A percentile compares a stretch with the other conserved stretches of the same genome.
These are phyloP conservation scores for Pseudohalonectria lignicola DNA, from an alignment of 2,329 filamentous ascomycete species.

Conservation along the genomic window DNA sequence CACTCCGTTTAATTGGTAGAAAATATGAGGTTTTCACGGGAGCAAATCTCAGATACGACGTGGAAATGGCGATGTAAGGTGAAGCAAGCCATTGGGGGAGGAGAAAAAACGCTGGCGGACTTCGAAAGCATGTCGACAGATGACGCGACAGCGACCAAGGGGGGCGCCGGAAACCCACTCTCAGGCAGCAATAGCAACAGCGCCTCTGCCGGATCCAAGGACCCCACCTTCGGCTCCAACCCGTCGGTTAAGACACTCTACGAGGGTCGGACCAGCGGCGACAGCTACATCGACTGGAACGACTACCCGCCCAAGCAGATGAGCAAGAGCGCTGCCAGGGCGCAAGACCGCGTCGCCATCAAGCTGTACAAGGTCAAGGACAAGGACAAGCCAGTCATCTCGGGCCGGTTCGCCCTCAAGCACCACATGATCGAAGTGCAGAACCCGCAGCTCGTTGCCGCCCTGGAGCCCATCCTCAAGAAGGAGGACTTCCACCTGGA, in stretches of 20 bases:
- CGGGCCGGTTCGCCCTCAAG: slow-evolving; percentile 24
- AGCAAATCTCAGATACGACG: slow-evolving; percentile 5
- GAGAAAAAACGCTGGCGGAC: slow-evolving; percentile 13
- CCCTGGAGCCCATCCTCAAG: slow-evolving; percentile 29
- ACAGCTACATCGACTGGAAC: slow-evolving; percentile 22
- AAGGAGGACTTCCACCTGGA: slow-evolving; percentile 28
- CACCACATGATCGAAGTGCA: slow-evolving; percentile 29
- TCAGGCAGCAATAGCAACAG: neutral
- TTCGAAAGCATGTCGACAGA: no score
- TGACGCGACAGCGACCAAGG: neutral
- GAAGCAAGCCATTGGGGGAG: slow-evolving; percentile 7
- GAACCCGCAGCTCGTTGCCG: slow-evolving; percentile 27
- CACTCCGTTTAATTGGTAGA: no score
- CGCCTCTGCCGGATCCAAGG: slow-evolving; percentile 4
- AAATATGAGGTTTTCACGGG: neutral
- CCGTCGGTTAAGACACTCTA: slow-evolving; percentile 25
- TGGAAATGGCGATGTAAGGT: slow-evolving; percentile 16
- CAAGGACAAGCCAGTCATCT: slow-evolving; percentile 24
- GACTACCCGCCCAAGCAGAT: slow-evolving; percentile 29
- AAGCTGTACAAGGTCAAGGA: slow-evolving; percentile 35
- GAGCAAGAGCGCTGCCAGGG: slow-evolving; percentile 22
- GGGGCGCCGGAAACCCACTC: neutral
- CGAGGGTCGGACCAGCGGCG: slow-evolving; percentile 18
- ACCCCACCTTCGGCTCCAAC: slow-evolving; percentile 9
- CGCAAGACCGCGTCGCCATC: slow-evolving; percentile 29